Percentiles rank a stretch among this genome's conserved stretches.
These are phyloP conservation scores for Sclerotinia minor DNA, from an alignment of 2,329 filamentous ascomycete species.

Conservation along the genomic window DNA sequence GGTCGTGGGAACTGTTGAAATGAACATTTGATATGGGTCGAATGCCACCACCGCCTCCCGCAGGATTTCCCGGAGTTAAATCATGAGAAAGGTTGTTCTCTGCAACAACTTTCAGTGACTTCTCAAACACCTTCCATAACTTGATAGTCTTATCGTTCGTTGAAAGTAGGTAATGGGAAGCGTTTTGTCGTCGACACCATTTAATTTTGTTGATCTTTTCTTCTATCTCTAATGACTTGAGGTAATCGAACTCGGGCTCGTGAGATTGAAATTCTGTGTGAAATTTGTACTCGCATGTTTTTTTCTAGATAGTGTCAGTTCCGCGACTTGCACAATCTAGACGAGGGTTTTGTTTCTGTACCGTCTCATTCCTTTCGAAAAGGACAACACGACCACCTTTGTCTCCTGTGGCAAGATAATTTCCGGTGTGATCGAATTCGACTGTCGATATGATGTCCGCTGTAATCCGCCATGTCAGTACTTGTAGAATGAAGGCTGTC, in stretches of 20 bases:
- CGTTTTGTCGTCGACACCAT: slow-evolving; percentile 97
- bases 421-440: slow-evolving; percentile 86
- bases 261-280: slow-evolving; percentile 99
- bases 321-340: neutral
- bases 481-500: neutral
- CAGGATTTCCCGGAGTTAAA: slow-evolving; percentile 71
- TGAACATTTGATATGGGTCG: slow-evolving; percentile 68
- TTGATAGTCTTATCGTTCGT: slow-evolving; percentile 99
- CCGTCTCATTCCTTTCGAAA: slow-evolving; percentile 94
- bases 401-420: slow-evolving; percentile 87
- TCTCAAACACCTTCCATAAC: slow-evolving; percentile 99
- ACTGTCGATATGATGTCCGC: slow-evolving; percentile 91
- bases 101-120: slow-evolving; percentile 96
- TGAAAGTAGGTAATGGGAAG: slow-evolving; percentile 95
- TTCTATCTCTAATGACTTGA: slow-evolving; percentile 98
- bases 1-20: slow-evolving; percentile 77
- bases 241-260: slow-evolving; percentile 98
- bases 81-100: slow-evolving; percentile 98
- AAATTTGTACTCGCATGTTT: slow-evolving; percentile 99
- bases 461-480: slow-evolving; percentile 43
- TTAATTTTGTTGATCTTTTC: slow-evolving; percentile 99
- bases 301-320: slow-evolving; percentile 69
- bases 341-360: slow-evolving; percentile 46
- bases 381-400: slow-evolving; percentile 83
- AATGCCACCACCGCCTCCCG: slow-evolving; percentile 73